Evolutionary conservation across 169 alveolate genomes (phyloP).

Genomic region (Eimeria mitis): DNA sequence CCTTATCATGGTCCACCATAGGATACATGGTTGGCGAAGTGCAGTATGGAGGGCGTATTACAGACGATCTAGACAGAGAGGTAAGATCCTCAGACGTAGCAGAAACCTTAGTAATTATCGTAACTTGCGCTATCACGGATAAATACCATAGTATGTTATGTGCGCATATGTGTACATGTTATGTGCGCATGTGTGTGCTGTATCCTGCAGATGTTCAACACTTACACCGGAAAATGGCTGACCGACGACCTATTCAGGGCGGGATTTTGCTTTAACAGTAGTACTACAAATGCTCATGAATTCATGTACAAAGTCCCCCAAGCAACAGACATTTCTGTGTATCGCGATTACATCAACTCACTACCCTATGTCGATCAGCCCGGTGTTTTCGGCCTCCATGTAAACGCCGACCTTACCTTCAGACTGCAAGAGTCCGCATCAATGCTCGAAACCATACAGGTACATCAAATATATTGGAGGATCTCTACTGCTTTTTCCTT

Average conservation of each 20-base stretch:
- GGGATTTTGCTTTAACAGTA: conserved; percentile 84
- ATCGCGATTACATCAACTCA: conserved; percentile 91
- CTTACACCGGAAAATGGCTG: conserved; percentile 94
- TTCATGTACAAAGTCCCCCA: conserved; percentile 93
- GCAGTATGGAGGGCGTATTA: conserved; percentile 98
- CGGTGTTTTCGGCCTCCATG: conserved; percentile 95
- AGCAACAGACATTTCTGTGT: conserved; percentile 92
- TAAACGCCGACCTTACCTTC: conserved; percentile 97
- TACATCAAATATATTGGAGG: background rate
- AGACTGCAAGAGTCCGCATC: conserved; percentile 95
- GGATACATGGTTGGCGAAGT: conserved; percentile 98
- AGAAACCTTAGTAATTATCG: background rate
- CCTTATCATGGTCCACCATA: conserved; percentile 95
- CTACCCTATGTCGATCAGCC: conserved; percentile 97
- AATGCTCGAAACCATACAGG: conserved; percentile 93
- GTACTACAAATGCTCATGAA: conserved; percentile 83
- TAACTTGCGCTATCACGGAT: background rate
- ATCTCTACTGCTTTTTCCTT: background rate
- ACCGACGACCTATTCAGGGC: conserved; percentile 81
- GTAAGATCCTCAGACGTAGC: conserved; percentile 74
- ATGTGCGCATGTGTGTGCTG: background rate
- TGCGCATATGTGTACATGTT: background rate
- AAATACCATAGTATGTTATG: background rate
- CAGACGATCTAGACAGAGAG: conserved; percentile 97
- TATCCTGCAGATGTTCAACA: conserved; percentile 87